Evolutionary conservation across 2,329 filamentous ascomycete genomes (phyloP).

Genomic region (Arthroderma sp.): DNA sequence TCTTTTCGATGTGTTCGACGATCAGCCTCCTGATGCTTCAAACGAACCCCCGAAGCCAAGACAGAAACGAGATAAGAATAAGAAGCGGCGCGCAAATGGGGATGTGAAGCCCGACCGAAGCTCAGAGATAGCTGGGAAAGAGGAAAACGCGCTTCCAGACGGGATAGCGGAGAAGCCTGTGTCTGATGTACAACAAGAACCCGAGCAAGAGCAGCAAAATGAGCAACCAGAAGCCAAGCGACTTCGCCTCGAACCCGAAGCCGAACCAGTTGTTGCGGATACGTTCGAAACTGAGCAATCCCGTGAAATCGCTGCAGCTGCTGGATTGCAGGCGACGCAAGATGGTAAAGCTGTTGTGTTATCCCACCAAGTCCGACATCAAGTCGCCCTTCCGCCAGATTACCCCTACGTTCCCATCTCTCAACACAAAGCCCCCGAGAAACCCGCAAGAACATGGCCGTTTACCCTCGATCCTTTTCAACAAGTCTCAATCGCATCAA

Average conservation of each 20-base stretch:
- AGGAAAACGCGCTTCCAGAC: conserved; percentile 13
- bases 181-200: conserved; percentile 9
- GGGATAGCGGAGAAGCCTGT: conserved; percentile 8
- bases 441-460: conserved; percentile 69
- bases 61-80: conserved; percentile 49
- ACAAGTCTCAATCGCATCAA: conserved; percentile 83
- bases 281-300: conserved; percentile 91
- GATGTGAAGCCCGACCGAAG: conserved; percentile 45
- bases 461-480: conserved; percentile 98
- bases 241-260: conserved; percentile 43
- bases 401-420: conserved; percentile 94
- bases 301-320: conserved; percentile 70
- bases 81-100: conserved; percentile 78
- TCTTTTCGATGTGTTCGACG: conserved; percentile 71
- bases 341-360: conserved; percentile 57
- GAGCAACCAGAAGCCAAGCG: conserved; percentile 35
- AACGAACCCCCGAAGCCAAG: conserved; percentile 22
- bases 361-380: conserved; percentile 96
- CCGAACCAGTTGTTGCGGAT: conserved; percentile 76
- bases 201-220: conserved; percentile 11
- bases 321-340: conserved; percentile 50
- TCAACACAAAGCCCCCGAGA: conserved; percentile 76
- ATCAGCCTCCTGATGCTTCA: conserved; percentile 35
- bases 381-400: conserved; percentile 86
- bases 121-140: conserved; percentile 12